Conservation (phyloP, 139 green algal genomes). For the Edaphochlamys debaryana region DNA sequence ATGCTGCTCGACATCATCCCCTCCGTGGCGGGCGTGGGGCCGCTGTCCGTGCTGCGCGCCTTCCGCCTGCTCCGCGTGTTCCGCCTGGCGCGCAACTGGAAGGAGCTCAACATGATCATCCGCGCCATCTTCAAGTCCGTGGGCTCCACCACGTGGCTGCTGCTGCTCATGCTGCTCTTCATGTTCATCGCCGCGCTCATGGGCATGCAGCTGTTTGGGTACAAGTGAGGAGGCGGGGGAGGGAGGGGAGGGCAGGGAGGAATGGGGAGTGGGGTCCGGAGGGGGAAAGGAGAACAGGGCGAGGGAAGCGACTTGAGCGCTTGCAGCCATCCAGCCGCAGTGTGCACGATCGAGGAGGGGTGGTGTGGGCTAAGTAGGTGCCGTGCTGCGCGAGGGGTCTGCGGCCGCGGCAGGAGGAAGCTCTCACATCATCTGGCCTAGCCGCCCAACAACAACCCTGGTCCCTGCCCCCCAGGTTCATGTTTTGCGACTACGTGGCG, state of each 20-base stretch:
- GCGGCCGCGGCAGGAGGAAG: no score
- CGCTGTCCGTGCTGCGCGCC: slow-evolving; percentile 72
- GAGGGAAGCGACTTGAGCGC: no score
- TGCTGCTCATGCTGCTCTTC: slow-evolving; percentile 75
- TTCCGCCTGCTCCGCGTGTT: slow-evolving; percentile 82
- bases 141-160: slow-evolving; percentile 66
- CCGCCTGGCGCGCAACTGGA: slow-evolving; percentile 71
- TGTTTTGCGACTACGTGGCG: slow-evolving; percentile 40
- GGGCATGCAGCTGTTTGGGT: slow-evolving; percentile 75
- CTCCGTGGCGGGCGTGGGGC: slow-evolving; percentile 48
- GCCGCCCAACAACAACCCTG: no score
- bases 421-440: no score
- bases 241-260: no score
- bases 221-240: background rate
- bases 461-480: slow-evolving; percentile 1
- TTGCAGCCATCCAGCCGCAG: no score
- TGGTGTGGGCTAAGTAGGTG: no score
- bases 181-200: slow-evolving; percentile 79
- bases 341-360: no score
- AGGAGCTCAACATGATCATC: slow-evolving; percentile 79
- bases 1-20: slow-evolving; percentile 70
- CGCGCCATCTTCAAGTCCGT: slow-evolving; percentile 67
- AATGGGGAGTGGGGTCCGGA: no score
- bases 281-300: no score
- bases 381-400: no score